A percentile compares a stretch with the other conserved stretches of the same genome.
These are phyloP conservation scores for Zea mays DNA, from an alignment of 176 grass and related monocot genomes.

Conservation along the genomic window DNA sequence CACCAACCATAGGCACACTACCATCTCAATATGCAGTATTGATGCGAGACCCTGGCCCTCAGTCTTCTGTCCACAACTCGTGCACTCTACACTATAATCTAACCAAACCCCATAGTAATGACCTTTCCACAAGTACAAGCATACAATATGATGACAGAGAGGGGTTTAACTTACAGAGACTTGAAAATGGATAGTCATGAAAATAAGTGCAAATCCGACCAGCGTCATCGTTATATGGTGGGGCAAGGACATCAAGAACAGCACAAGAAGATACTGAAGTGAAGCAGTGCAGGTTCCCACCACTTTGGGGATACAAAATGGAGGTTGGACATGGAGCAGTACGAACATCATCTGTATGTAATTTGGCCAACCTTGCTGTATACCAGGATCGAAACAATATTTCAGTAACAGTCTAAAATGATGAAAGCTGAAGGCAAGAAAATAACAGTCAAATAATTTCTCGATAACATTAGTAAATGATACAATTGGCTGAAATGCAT, in stretches of 20 bases:
- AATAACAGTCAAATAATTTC: constrained; percentile 7
- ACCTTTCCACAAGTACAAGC: not conserved
- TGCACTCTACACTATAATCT: not conserved
- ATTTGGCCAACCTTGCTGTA: constrained; percentile 68
- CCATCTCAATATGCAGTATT: not conserved
- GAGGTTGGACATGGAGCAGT: constrained; percentile 62
- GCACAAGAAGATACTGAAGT: constrained; percentile 77
- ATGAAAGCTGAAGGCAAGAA: not conserved
- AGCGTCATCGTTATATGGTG: constrained; percentile 54
- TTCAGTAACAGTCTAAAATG: constrained; percentile 3
- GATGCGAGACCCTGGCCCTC: not conserved
- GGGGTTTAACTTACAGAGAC: constrained; percentile 61
- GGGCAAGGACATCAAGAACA: constrained; percentile 74
- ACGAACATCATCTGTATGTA: constrained; percentile 60
- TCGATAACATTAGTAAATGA: not conserved
- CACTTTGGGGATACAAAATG: constrained; percentile 65
- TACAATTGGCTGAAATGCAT: not conserved
- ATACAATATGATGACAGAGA: not conserved
- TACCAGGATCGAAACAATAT: constrained; percentile 10
- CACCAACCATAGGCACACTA: not conserved
- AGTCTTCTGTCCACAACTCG: not conserved
- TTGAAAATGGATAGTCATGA: constrained; percentile 66
- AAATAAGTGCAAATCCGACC: constrained; percentile 68
- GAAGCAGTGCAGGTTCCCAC: constrained; percentile 75
- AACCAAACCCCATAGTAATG: not conserved